Evolutionary conservation across 2,329 filamentous ascomycete genomes (phyloP), one percentile per base, ranked within the genome.

Genomic region (Aspergillus ruber): DNA sequence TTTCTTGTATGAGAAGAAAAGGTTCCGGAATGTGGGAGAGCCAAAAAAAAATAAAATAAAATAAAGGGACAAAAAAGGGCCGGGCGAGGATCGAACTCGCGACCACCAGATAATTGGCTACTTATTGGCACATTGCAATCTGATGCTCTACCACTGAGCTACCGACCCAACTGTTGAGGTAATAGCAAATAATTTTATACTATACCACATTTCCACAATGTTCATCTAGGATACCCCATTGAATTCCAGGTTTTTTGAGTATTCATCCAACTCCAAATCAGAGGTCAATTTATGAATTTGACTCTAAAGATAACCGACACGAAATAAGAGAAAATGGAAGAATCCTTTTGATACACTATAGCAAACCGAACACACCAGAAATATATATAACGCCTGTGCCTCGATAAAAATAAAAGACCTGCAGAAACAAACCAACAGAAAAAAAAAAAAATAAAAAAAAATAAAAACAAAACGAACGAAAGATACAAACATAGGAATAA

Each of bases 351-450:
- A 27, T 25, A 27, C 23, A 42, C 18, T 13, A 42, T 17, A 27
- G 18, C 18, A 42, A 42, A 10, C 23, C 4, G 10, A 25, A 23
- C 12, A 7, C 25, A 8, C 21, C n/a, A 18, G 15, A 17, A 43
- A 12, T 10, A 43, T 33, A 13, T 33, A 45, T 40, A 54, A 56
- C 58, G 51, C 56, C 58, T 43, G 41, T 41, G 47, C 17, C 10
- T 9, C 21, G 18, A 32, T 17, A 36, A 23, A 13, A 35, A 32
- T 29, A 13, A 12, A 44, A 36, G 12, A 18, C 36, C 13, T 38
- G 38, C 6, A 39, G 32, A 12, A 32, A 41, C 27, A 38, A 44
- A n/a, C n/a, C n/a, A n/a, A n/a, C n/a, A n/a, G n/a, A n/a, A n/a
- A n/a, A n/a, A n/a, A n/a, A n/a, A n/a, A n/a, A n/a, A n/a, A n/a